Conservation (phyloP, 2,329 filamentous ascomycete species). For the Shiraia bambusicola region DNA sequence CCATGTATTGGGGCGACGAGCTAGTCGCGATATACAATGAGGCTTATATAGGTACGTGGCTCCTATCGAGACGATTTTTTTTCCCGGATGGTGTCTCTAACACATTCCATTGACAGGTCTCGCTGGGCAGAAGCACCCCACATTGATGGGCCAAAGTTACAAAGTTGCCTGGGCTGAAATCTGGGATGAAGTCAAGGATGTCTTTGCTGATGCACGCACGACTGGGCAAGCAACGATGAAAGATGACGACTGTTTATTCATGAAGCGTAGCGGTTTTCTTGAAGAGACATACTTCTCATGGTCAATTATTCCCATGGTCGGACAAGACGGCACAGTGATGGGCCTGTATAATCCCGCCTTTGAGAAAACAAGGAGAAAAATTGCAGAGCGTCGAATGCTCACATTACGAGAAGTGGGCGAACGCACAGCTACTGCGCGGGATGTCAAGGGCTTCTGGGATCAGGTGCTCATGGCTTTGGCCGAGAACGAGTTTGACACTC, state of each 20-base stretch:
- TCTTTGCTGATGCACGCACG: constrained; percentile 66
- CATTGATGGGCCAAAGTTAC: constrained; percentile 73
- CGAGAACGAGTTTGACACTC: constrained; percentile 73
- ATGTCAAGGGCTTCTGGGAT: constrained; percentile 72
- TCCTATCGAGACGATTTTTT: no score
- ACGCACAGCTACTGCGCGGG: constrained; percentile 69
- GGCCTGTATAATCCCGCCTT: constrained; percentile 80
- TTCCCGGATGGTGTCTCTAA: constrained; percentile 1
- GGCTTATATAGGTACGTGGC: constrained; percentile 54
- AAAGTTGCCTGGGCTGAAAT: constrained; percentile 71
- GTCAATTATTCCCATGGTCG: constrained; percentile 77
- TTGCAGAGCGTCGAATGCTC: constrained; percentile 78
- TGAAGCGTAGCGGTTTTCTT: constrained; percentile 67
- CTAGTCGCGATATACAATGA: constrained; percentile 71
- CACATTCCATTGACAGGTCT: constrained; percentile 44
- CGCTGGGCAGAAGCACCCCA: constrained; percentile 75
- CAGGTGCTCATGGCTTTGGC: constrained; percentile 69
- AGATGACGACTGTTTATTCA: constrained; percentile 75
- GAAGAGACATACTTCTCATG: constrained; percentile 84
- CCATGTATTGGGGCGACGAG: constrained; percentile 78
- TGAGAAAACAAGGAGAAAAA: constrained; percentile 75
- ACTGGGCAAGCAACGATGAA: constrained; percentile 82
- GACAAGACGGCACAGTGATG: constrained; percentile 70
- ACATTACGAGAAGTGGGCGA: constrained; percentile 77
- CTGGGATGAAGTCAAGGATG: constrained; percentile 68